Base-by-base conservation (phyloP, 2,329 filamentous ascomycete species). In the Diaporthe ilicicola region DNA sequence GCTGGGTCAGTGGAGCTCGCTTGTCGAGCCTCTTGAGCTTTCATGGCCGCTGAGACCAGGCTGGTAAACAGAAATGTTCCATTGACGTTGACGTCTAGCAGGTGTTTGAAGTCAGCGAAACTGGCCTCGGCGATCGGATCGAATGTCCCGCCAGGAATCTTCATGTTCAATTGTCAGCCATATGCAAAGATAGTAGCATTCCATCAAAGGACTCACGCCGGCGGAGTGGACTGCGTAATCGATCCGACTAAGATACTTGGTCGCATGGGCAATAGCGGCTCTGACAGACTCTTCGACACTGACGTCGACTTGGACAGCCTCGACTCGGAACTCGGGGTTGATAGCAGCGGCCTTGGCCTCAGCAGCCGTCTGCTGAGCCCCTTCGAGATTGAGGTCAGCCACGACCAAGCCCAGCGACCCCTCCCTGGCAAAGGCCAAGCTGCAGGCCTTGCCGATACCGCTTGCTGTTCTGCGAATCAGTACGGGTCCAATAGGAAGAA, bases 221-320 rank as follows among this genome's bases (percentile, higher is more conserved):
- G 69, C 64, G 10, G 69, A 71, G n/a, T 71, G 69, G 8, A 71
- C 64, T 24, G 62, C 69, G 12, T 71, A 69, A 22, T 69, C 65
- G 15, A 69, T 69, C 2, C 69, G 54, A 5, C 69, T 65, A 10
- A 71, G 39, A 2, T 15, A 37, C n/a, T 55, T 24, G n/a, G 22
- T 13, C 0, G 65, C 64, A 15, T 54, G 54, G 4, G 44, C n/a
- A 3, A 71, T 19, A 12, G 64, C 46, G 8, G 27, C 22, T 13
- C 2, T 69, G n/a, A 71, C 29, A 10, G 69, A 71, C 15, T 54
- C 64, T 22, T 62, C 65, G 32, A 42, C 15, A 37, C 37, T 32
- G 8, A 64, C 48, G 22, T 71, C 64, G 34, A 68, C 64, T 12
- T 62, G 53, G 19, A 68, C 7, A 1, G 46, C 64, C 12, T 68